Base-by-base conservation (phyloP, 225 moss, liverwort and hornwort genomes). In the Physcomitrellopsis africana region DNA sequence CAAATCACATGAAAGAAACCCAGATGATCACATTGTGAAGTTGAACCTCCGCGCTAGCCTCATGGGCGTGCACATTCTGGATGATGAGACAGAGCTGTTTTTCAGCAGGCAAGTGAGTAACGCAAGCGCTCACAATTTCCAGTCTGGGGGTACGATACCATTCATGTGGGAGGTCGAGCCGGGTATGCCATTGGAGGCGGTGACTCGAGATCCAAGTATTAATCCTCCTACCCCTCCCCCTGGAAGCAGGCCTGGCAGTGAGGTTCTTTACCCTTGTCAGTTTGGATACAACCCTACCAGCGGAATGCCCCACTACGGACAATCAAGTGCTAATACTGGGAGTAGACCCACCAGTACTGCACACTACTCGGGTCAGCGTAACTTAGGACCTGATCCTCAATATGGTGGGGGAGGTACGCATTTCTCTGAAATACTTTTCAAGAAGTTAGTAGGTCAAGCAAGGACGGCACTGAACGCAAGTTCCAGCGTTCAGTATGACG, bases 51-150 rank as follows among this genome's bases (percentile, higher is more conserved):
- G 82, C 17, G 82, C 88, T 17, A 85, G 85, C 58, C 72, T 88
- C 9, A 88, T 88, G 88, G 88, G 88, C 45, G 88, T 88, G 6
- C 88, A 88, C 76, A 88, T 88, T 37, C 78, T 88, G 6, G 88
- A 88, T 63, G 88, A 88, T 27, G 88, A 88, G 27, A 88, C 88
- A 1, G 88, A 85, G 82, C 78, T 85, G 88, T 88, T 88, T 60
- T 88, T 85, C 53, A 88, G 82, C 66, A 72, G 88, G 20, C 88
- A 88, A 76, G 82, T 83, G 57, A 84, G 82, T 7, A 87, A 84
- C 65, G 84, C 80, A 15, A 82, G 82, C 32, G 72, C 65, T 45
- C 73, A 77, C 19, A 75, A 75, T 17, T 51, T 68, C 7, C 62
- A 76, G 54, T 9, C 81, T 23, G 60, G 68, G 0, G 79, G 77